Evolutionary conservation across 2,329 filamentous ascomycete species (phyloP).

Genomic region (Periconia sp.): DNA sequence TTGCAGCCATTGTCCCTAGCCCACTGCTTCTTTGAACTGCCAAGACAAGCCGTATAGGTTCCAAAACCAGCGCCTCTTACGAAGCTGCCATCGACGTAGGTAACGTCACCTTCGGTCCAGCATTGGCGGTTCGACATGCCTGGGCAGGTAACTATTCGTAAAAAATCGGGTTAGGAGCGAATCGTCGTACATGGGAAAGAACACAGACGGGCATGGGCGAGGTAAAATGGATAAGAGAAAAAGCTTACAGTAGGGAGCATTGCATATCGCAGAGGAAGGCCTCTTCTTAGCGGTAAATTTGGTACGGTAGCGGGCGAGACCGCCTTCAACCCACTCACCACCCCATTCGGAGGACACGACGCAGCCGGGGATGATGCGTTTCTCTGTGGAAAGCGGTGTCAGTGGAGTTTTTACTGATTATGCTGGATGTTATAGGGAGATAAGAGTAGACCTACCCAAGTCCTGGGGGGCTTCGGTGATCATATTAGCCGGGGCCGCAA

Average conservation of each 20-base stretch:
- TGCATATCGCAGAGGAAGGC: background rate
- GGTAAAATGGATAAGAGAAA: background rate
- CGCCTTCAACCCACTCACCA: background rate
- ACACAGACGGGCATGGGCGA: background rate
- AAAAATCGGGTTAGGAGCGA: no score
- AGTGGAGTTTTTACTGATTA: background rate
- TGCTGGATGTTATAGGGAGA: background rate
- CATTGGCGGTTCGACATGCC: background rate
- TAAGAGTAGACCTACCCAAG: background rate
- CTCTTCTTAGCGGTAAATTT: background rate
- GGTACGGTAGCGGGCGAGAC: background rate
- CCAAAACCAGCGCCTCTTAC: background rate
- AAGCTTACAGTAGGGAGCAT: background rate
- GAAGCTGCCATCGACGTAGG: background rate
- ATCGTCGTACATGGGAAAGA: no score
- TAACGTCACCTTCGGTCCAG: background rate
- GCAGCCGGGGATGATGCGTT: background rate
- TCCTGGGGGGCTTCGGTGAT: background rate
- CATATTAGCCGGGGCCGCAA: background rate
- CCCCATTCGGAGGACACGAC: background rate
- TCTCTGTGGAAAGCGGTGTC: background rate
- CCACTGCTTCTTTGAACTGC: background rate
- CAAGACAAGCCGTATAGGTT: background rate
- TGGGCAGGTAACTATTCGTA: background rate
- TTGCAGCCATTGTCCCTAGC: background rate